phyloP scores from a whole-genome alignment of 2,329 filamentous ascomycete species.

The Knoxdaviesia capensis region DNA sequence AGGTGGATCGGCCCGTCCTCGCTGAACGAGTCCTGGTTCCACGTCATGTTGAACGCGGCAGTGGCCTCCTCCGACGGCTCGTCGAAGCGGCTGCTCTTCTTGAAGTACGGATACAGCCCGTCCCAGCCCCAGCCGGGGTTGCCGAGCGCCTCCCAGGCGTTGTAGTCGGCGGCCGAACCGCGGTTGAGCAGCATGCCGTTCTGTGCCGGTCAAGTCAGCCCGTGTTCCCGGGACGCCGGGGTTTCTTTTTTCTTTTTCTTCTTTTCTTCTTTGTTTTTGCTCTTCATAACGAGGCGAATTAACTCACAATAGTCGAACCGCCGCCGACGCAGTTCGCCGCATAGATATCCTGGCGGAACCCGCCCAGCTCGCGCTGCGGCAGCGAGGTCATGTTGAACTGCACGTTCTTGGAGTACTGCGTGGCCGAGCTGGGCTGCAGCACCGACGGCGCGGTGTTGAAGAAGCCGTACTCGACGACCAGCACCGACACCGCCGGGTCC shows the following conservation, averaged over 20 bases:
- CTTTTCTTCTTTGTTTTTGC: no score
- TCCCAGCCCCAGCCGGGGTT: conserved; percentile 11
- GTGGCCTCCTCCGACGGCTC: conserved; percentile 9
- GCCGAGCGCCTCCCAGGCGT: conserved; percentile 10
- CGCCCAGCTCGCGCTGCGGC: conserved; percentile 2
- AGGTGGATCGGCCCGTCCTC: conserved; percentile 9
- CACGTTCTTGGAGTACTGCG: conserved; percentile 3
- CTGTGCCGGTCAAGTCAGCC: neutral
- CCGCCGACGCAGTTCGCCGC: conserved; percentile 2
- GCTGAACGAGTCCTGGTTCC: conserved; percentile 16
- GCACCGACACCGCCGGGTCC: conserved; percentile 5
- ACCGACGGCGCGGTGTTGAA: conserved; percentile 5
- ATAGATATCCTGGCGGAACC: conserved; percentile 1
- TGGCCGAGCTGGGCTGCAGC: conserved; percentile 3
- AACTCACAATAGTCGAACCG: conserved; percentile 1
- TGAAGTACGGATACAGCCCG: conserved; percentile 13
- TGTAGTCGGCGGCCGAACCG: conserved; percentile 1
- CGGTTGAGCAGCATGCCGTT: conserved; percentile 3
- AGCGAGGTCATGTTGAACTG: conserved; percentile 5
- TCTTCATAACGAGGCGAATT: no score
- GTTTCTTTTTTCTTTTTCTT: no score
- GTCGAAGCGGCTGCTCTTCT: conserved; percentile 14
- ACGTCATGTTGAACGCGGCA: conserved; percentile 11
- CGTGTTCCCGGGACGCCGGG: no score
- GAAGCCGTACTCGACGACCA: conserved; percentile 5